Evolutionary conservation across 192 early-diverging fungal species (phyloP).

Genomic region (Podila epicladia): DNA sequence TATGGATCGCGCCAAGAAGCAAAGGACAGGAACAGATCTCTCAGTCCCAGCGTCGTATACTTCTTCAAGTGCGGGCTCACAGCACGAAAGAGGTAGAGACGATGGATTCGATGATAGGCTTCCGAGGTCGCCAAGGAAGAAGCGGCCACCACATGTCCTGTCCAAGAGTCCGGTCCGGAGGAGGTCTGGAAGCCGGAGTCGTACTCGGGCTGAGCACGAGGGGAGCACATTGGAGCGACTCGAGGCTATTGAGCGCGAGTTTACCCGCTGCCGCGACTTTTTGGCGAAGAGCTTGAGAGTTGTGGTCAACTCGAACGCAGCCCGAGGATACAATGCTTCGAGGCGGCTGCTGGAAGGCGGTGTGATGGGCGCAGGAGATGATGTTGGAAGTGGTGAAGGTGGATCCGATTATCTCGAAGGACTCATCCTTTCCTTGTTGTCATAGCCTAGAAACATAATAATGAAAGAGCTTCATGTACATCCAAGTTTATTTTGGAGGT

Average conservation of each 20-base stretch:
- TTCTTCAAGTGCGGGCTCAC: neutral
- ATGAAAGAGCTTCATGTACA: neutral
- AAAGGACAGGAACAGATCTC: neutral
- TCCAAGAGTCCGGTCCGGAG: neutral
- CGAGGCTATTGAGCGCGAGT: conserved; percentile 34
- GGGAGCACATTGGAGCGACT: conserved; percentile 9
- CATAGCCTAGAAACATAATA: neutral
- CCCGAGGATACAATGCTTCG: conserved; percentile 20
- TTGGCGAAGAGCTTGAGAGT: conserved; percentile 36
- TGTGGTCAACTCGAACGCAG: conserved; percentile 36
- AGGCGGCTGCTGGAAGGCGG: neutral
- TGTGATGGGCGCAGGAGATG: neutral
- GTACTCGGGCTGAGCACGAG: too few species aligned
- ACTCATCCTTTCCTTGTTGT: conserved; percentile 29
- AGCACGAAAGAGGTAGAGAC: neutral
- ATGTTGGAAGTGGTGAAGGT: conserved; percentile 12
- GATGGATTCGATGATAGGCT: conserved; percentile 2
- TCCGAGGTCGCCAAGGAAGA: neutral
- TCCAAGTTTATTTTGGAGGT: conserved; percentile 1
- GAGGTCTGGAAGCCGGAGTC: neutral
- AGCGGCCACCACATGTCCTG: neutral
- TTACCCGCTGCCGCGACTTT: conserved; percentile 31
- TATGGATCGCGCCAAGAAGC: conserved; percentile 23
- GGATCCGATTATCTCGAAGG: conserved; percentile 40
- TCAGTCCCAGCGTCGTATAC: neutral